Base-by-base conservation (phyloP, 1,284 basidiomycete genomes). In the Austroboletus rostrupii region DNA sequence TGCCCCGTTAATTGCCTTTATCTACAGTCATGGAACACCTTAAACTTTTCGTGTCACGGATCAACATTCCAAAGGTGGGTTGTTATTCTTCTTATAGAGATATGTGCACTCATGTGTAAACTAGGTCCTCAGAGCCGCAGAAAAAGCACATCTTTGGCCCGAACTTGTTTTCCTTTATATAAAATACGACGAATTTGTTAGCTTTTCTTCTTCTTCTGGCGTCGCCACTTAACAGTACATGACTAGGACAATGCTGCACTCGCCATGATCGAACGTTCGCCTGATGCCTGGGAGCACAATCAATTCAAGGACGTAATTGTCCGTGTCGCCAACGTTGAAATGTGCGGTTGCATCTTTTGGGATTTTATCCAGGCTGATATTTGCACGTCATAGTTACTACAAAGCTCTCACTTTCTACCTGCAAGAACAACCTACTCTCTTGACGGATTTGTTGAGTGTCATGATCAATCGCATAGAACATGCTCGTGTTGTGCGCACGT, bases 71-170 rank as follows among this genome's bases (percentile, higher is more conserved):
- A 44, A 87, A 89, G 73, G 75, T 71, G 51, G 17, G 45, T 53
- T 37, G 8, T 41, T 4, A 17, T 46, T 3, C 3, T 32, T 17
- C 28, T 19, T 11, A 44, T 12, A 10, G 29, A 47, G 48, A 57
- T 57, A 14, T n/a, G 33, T 20, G 33, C 36, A 42, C 29, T 47
- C 41, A 64, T 56, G 29, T 53, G 58, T 42, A 44, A 45, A 46
- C 32, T 28, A 90, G 79, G 93, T 97, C 63, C 95, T 99, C 76
- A 90, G 88, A 72, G 92, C 92, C 12, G 83, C 93, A 7, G 93
- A 98, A 72, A 89, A 90, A 64, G 93, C 92, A n/a, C 96, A 99
- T 61, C 83, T 99, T 49, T 99, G 97, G 96, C 87, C 93, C n/a
- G 97, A 99, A 68, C 82, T 98, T 17, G 96, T 99, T 42, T 99